Base-by-base conservation (phyloP, 306 rosid genomes). In the Sindora glabra region DNA sequence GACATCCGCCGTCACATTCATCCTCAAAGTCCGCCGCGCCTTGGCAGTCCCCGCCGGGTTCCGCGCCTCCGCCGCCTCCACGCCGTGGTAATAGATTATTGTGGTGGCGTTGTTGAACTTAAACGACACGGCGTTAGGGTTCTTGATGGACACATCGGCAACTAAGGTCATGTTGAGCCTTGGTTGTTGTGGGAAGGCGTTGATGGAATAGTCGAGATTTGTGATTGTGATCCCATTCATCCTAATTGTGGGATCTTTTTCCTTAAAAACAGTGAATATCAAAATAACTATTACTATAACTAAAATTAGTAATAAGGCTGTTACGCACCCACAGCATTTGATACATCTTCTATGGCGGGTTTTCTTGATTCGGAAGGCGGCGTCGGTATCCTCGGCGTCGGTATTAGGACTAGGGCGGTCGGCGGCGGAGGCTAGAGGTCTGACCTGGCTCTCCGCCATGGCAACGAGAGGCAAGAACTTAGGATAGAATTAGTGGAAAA, bases 71-170 rank as follows among this genome's bases (percentile, higher is more conserved):
- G 81, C 95, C 6, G 69, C 76, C 42, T 56, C 15, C 7, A 11
- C 18, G 15, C 72, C 83, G 0, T 70, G 65, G 32, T 79, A 81
- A 25, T 59, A 75, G 17, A 85, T 1, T 0, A 74, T 16, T 16
- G 91, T 81, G 52, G 82, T 76, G 6, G 86, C 74, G 74, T 84
- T 83, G 34, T 25, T 71, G 18, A 79, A 71, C 50, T 37, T 74
- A 40, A 87, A 83, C 8, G 83, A 69, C 9, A 77, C 83, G 8
- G 53, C 56, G 68, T 87, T 87, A 3, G 86, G 82, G 29, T 77
- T 87, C 40, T 81, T 74, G 7, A 87, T 74, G 0, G 89, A 79
- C 59, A 83, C 80, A 29, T 75, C 74, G 0, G 82, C 72, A 0
- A 60, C 48, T 1, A 79, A 21, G n/a, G 89, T 51, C 59, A 87